These are phyloP conservation scores for Pestalotiopsis sp. DNA, from an alignment of 2,329 filamentous ascomycete species.

Conservation along the genomic window DNA sequence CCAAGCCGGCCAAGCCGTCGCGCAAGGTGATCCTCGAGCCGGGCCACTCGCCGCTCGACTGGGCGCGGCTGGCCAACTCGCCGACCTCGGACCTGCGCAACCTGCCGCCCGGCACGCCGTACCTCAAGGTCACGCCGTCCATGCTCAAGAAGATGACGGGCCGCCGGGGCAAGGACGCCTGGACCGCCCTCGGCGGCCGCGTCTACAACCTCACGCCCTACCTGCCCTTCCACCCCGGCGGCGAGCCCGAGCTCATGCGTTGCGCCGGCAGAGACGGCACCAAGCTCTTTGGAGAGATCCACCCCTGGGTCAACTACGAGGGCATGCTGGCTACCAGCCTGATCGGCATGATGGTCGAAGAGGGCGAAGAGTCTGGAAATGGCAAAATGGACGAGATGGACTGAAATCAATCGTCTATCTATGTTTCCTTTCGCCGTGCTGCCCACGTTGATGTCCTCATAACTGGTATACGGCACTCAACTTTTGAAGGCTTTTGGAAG, in stretches of 20 bases:
- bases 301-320: slow-evolving; percentile 75
- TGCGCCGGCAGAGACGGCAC: slow-evolving; percentile 65
- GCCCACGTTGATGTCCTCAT: no score
- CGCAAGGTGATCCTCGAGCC: slow-evolving; percentile 82
- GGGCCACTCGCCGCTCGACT: slow-evolving; percentile 93
- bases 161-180: slow-evolving; percentile 82
- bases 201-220: slow-evolving; percentile 97
- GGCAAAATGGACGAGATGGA: slow-evolving; percentile 65
- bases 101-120: slow-evolving; percentile 50
- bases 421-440: no score
- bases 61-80: slow-evolving; percentile 75
- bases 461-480: no score
- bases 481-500: no score
- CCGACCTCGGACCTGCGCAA: slow-evolving; percentile 70
- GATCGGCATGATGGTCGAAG: slow-evolving; percentile 65
- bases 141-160: slow-evolving; percentile 80
- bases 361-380: slow-evolving; percentile 39
- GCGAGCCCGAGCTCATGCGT: slow-evolving; percentile 71
- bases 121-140: slow-evolving; percentile 79
- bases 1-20: slow-evolving; percentile 56
- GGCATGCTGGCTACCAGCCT: slow-evolving; percentile 68
- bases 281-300: slow-evolving; percentile 66
- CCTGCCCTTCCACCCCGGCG: slow-evolving; percentile 87
- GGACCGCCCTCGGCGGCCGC: slow-evolving; percentile 85
- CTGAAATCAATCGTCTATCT: slow-evolving; percentile 27